Percentiles rank a stretch among this genome's conserved stretches.
These are phyloP conservation scores for Rhypophila decipiens DNA, from an alignment of 495 filamentous ascomycete genomes.

Conservation along the genomic window DNA sequence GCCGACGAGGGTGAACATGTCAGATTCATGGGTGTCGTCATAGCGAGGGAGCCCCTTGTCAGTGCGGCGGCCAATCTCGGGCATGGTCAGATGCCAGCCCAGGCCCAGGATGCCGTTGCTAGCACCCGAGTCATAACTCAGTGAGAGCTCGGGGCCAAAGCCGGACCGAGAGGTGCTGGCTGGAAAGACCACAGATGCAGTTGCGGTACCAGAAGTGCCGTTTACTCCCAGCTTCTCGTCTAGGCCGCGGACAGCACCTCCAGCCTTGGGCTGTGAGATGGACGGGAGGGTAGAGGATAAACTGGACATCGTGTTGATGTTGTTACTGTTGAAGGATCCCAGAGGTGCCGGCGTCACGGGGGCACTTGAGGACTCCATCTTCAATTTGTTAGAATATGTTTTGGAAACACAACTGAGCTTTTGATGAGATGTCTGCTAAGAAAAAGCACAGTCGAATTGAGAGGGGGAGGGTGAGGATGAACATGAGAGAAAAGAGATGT, in stretches of 20 bases:
- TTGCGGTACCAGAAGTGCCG: constrained; percentile 7
- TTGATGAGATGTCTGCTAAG: too few species aligned
- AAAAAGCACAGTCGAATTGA: too few species aligned
- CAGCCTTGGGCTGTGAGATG: too few species aligned
- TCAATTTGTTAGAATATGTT: too few species aligned
- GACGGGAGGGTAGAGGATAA: too few species aligned
- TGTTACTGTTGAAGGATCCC: too few species aligned
- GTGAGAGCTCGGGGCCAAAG: constrained; percentile 2
- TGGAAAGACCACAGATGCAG: not conserved
- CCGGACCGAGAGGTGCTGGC: not conserved
- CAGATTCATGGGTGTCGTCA: constrained; percentile 4
- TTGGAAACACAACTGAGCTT: too few species aligned
- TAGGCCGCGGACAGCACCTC: not conserved
- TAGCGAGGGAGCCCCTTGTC: constrained; percentile 24
- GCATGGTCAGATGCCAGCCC: constrained; percentile 25
- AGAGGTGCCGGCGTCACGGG: too few species aligned
- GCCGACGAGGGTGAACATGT: not conserved
- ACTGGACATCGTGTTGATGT: too few species aligned
- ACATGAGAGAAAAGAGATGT: too few species aligned
- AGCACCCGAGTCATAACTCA: constrained; percentile 24
- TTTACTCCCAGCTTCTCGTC: constrained; percentile 8
- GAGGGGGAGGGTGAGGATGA: too few species aligned
- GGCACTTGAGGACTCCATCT: too few species aligned
- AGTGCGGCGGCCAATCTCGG: constrained; percentile 22
- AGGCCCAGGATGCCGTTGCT: constrained; percentile 31